These are phyloP conservation scores for Solanum virginianum DNA, from an alignment of 257 asterid genomes.

Conservation along the genomic window DNA sequence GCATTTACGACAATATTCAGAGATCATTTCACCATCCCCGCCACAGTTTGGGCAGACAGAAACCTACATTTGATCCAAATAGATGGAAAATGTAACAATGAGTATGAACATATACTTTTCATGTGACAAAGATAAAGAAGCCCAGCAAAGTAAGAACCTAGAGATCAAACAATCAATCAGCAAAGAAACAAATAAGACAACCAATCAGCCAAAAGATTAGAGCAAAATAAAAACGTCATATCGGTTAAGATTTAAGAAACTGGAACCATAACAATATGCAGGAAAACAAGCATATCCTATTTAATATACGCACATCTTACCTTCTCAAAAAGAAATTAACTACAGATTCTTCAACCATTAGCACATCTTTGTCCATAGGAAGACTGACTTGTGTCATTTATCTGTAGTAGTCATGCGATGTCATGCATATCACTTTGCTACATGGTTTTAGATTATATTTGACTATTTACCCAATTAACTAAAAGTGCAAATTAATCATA, in stretches of 20 bases:
- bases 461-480: neutral
- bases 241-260: neutral
- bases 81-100: neutral
- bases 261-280: neutral
- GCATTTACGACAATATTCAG: conserved; percentile 93
- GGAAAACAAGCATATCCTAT: neutral
- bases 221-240: neutral
- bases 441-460: neutral
- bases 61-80: conserved; percentile 33
- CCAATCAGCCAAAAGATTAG: neutral
- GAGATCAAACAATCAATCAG: neutral
- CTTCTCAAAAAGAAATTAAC: neutral
- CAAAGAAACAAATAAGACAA: neutral
- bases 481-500: neutral
- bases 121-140: neutral
- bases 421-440: neutral
- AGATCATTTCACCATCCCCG: conserved; percentile 91
- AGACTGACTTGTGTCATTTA: neutral
- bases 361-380: neutral
- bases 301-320: neutral
- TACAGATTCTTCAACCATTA: neutral
- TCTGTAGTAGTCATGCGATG: neutral
- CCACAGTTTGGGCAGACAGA: conserved; percentile 97
- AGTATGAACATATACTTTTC: neutral
- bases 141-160: neutral